Evolutionary conservation across 192 early-diverging fungal species (phyloP), one percentile per base, ranked within the genome.

Genomic region (Coemansia sp.): DNA sequence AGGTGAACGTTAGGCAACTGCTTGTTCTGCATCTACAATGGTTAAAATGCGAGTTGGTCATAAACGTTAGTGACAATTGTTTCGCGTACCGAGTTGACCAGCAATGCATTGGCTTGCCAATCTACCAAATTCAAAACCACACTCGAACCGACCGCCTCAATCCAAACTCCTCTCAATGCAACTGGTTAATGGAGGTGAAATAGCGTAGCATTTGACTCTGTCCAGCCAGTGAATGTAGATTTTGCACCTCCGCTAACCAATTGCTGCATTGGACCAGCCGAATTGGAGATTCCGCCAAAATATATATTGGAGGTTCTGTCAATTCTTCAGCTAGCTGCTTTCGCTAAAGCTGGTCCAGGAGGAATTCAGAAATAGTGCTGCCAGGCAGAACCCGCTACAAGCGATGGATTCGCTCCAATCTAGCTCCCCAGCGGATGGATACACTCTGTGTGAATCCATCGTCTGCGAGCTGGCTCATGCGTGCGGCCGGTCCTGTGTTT

Each of bases 1-100:
- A 97, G 94, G 82, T 99, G 97, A 71, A 84, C 82, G 82, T 93
- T 93, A 73, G 94, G 92, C 78, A 97, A 82, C 70, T 89, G 84
- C 81, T 94, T 93, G 89, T 95, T 97, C 87, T 94, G 93, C 86
- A 89, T 93, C 89, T 73, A 74, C 31, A 48, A 7, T 44, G 34
- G 31, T 14, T 63, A 15, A 6, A 20, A 40, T 11, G 17, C 49
- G 36, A 56, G 40, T 44, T 15, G 40, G 31, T 34, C 31, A 34
- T 34, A 34, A 34, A 34, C 31, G 31, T 44, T 44, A 44, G 40
- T 44, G 40, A 44, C 40, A 44, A 44, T 15, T 44, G 10, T n/a
- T 3, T 5, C 15, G 40, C 40, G 40, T n/a, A 44, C 11, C 15
- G 8, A 34, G 31, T 34, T 8, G 31, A 34, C 31, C 31, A 34